Percentiles rank a stretch among this genome's conserved stretches.
These are phyloP conservation scores for Chaetomiaceae sp. DNA, from an alignment of 2,329 filamentous ascomycete species.

Conservation along the genomic window DNA sequence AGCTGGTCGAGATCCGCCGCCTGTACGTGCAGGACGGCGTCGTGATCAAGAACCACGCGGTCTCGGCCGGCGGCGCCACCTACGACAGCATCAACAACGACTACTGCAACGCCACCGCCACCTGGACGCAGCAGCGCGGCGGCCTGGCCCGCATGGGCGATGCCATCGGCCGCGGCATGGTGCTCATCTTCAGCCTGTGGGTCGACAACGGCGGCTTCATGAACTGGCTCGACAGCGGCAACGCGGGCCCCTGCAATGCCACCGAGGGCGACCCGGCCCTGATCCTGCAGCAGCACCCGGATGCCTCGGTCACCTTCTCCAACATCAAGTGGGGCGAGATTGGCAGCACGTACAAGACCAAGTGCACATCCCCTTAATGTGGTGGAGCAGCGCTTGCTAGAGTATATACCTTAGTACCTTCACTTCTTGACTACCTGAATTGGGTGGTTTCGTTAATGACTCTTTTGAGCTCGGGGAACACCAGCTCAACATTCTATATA, in stretches of 20 bases:
- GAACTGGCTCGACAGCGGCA: slow-evolving; percentile 50
- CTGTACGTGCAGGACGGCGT: slow-evolving; percentile 43
- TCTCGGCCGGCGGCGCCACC: neutral
- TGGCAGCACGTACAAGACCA: neutral
- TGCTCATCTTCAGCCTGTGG: slow-evolving; percentile 39
- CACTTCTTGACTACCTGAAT: too few species aligned
- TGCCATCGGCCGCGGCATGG: slow-evolving; percentile 9
- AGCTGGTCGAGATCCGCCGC: slow-evolving; percentile 39
- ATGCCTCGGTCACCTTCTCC: slow-evolving; percentile 46
- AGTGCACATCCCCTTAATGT: too few species aligned
- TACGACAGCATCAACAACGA: neutral
- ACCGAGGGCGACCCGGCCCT: slow-evolving; percentile 47
- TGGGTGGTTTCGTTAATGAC: too few species aligned
- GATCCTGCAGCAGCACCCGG: slow-evolving; percentile 38
- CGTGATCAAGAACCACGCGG: slow-evolving; percentile 27
- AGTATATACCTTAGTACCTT: too few species aligned
- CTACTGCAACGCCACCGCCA: slow-evolving; percentile 20
- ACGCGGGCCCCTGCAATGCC: slow-evolving; percentile 47
- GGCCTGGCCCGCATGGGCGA: slow-evolving; percentile 4
- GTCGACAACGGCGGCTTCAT: slow-evolving; percentile 46
- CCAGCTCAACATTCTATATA: too few species aligned
- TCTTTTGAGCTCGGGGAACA: too few species aligned
- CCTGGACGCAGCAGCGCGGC: slow-evolving; percentile 15
- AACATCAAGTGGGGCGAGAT: slow-evolving; percentile 50
- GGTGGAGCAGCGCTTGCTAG: too few species aligned